Percentiles rank a stretch among this genome's conserved stretches.
These are phyloP conservation scores for Plasmodium gallinaceum DNA, from an alignment of 169 alveolate species.

Conservation along the genomic window DNA sequence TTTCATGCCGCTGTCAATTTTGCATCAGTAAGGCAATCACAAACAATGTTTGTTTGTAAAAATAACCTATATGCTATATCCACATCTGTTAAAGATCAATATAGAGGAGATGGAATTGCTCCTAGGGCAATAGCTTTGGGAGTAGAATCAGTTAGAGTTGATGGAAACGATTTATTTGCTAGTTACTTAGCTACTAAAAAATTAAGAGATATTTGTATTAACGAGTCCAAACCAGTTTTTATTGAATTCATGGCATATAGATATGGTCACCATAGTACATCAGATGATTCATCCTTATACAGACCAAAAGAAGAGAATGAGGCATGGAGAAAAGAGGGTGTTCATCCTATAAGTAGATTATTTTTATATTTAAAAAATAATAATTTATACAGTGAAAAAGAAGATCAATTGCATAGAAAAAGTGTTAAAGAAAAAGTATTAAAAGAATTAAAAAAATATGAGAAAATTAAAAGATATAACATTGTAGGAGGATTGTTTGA, in stretches of 20 bases:
- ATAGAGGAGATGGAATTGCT: conserved; percentile 96
- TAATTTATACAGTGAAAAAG: conserved; percentile 81
- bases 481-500: conserved; percentile 88
- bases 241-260: conserved; percentile 96
- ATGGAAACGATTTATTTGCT: conserved; percentile 96
- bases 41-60: conserved; percentile 96
- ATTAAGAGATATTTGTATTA: conserved; percentile 92
- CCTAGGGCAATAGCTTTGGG: conserved; percentile 96
- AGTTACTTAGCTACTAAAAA: conserved; percentile 92
- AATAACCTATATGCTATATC: conserved; percentile 97
- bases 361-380: conserved; percentile 79
- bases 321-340: conserved; percentile 89
- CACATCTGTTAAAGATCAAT: conserved; percentile 95
- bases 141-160: conserved; percentile 91
- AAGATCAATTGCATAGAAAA: conserved; percentile 81
- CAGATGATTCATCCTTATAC: conserved; percentile 94
- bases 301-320: conserved; percentile 91
- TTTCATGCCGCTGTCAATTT: conserved; percentile 96
- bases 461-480: conserved; percentile 80
- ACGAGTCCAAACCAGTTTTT: conserved; percentile 89
- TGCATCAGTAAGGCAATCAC: conserved; percentile 93
- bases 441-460: conserved; percentile 83
- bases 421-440: conserved; percentile 85
- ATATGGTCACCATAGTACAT: conserved; percentile 96
- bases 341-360: conserved; percentile 87